Percentiles rank a stretch among this genome's conserved stretches.
Conservation (phyloP, 371 early-diverging fungal species). For the Mucor indicus region DNA sequence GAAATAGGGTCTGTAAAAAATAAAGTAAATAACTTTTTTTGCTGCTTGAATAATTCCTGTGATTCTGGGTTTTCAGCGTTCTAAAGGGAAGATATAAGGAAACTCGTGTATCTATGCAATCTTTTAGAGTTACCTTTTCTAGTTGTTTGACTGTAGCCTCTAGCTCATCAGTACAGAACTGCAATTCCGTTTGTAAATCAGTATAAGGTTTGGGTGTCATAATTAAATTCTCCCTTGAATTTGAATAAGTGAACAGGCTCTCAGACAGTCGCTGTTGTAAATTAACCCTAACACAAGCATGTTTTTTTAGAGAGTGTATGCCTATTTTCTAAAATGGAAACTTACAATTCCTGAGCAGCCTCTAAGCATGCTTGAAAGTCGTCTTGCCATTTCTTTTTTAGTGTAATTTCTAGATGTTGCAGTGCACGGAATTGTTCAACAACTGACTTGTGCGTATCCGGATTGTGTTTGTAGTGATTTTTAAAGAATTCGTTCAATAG, state of each 20-base stretch:
- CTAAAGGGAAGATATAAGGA: neutral
- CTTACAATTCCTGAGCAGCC: slow-evolving; percentile 9
- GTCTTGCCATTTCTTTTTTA: slow-evolving; percentile 5
- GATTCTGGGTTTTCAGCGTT: neutral
- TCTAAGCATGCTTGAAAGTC: slow-evolving; percentile 5
- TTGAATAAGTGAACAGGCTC: slow-evolving; percentile 2
- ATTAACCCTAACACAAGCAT: neutral
- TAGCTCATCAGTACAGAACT: slow-evolving; percentile 8
- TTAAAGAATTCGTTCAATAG: neutral
- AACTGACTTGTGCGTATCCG: neutral
- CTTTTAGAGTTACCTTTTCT: slow-evolving; percentile 4
- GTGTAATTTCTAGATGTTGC: neutral
- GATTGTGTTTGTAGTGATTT: neutral
- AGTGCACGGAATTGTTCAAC: slow-evolving; percentile 1
- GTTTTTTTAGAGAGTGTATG: neutral
- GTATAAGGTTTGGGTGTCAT: slow-evolving; percentile 4
- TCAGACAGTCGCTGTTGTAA: slow-evolving; percentile 1
- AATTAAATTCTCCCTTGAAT: neutral
- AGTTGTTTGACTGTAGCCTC: neutral
- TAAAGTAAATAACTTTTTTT: slow-evolving; percentile 11
- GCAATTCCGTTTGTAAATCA: slow-evolving; percentile 8
- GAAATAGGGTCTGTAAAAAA: slow-evolving; percentile 21
- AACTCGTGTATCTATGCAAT: neutral
- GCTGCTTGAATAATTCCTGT: slow-evolving; percentile 3
- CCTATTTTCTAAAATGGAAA: too few relatives aligned